Percentiles rank a stretch among this genome's conserved stretches.
Conservation (phyloP, 2,329 filamentous ascomycete species). For the Epichloe hybrida region DNA sequence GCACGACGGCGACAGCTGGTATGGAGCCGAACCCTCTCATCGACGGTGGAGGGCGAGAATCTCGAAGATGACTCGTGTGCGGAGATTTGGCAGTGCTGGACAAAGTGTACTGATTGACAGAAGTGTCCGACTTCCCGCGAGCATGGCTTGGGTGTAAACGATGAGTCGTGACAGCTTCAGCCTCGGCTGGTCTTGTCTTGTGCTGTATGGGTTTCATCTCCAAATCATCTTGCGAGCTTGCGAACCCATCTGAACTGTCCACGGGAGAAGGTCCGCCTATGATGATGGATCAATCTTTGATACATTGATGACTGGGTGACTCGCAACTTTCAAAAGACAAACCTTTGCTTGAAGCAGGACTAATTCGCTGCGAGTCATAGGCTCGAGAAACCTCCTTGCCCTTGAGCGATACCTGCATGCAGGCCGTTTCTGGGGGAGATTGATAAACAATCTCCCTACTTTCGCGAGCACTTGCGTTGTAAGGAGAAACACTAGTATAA, state of each 20-base stretch:
- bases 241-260: slow-evolving; percentile 25
- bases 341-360: slow-evolving; percentile 26
- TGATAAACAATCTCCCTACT: slow-evolving; percentile 19
- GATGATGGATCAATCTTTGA: neutral
- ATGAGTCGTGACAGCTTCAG: slow-evolving; percentile 4
- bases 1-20: slow-evolving; percentile 2
- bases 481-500: slow-evolving; percentile 25
- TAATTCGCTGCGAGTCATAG: slow-evolving; percentile 20
- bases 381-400: slow-evolving; percentile 29
- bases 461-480: slow-evolving; percentile 11
- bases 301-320: neutral
- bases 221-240: slow-evolving; percentile 26
- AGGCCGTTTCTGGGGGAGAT: slow-evolving; percentile 12
- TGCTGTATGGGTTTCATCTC: slow-evolving; percentile 22
- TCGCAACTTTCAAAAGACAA: neutral
- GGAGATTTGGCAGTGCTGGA: slow-evolving; percentile 8
- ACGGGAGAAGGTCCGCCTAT: slow-evolving; percentile 6
- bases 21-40: slow-evolving; percentile 18
- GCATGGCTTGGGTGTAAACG: slow-evolving; percentile 16
- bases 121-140: slow-evolving; percentile 18
- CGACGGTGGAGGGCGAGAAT: slow-evolving; percentile 17
- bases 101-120: slow-evolving; percentile 11
- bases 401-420: slow-evolving; percentile 21
- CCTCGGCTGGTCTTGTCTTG: slow-evolving; percentile 2
- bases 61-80: slow-evolving; percentile 7